Evolutionary conservation across 179 eudicot species (phyloP).

Genomic region (Vitellaria paradoxa): DNA sequence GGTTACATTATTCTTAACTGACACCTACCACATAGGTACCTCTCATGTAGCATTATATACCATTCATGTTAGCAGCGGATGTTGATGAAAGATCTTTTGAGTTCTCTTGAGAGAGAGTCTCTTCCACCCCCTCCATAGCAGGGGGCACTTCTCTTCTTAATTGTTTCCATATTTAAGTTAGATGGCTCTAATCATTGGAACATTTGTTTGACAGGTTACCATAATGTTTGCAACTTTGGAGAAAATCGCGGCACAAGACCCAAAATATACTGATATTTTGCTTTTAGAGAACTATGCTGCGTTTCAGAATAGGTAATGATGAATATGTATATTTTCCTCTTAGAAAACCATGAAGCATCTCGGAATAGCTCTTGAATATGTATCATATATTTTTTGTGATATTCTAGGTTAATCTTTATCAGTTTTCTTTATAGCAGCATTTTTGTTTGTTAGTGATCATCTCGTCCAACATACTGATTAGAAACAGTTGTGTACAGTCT

Average conservation of each 20-base stretch:
- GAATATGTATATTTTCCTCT: conserved; percentile 39
- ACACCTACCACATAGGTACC: background rate
- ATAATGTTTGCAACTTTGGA: conserved; percentile 94
- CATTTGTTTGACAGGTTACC: conserved; percentile 58
- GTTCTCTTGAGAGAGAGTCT: background rate
- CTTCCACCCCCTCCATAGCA: background rate
- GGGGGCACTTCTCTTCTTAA: background rate
- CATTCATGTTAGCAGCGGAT: background rate
- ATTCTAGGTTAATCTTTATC: conserved; percentile 11
- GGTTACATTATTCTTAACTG: background rate
- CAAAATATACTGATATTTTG: conserved; percentile 76
- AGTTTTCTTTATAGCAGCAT: background rate
- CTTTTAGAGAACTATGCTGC: conserved; percentile 97
- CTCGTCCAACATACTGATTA: conserved; percentile 21
- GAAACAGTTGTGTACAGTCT: conserved; percentile 53
- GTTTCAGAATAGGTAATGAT: conserved; percentile 83
- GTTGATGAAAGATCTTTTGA: background rate
- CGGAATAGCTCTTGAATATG: conserved; percentile 39
- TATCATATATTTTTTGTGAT: background rate
- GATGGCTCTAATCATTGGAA: conserved; percentile 11
- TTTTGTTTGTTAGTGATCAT: conserved; percentile 1
- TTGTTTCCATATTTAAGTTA: background rate
- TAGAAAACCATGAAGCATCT: conserved; percentile 82
- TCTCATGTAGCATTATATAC: background rate
- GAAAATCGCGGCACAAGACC: conserved; percentile 78